Percentiles rank a stretch among this genome's conserved stretches.
Evolutionary conservation across 108 stramenopile genomes (phyloP).

Genomic region (Skeletonema potamos): DNA sequence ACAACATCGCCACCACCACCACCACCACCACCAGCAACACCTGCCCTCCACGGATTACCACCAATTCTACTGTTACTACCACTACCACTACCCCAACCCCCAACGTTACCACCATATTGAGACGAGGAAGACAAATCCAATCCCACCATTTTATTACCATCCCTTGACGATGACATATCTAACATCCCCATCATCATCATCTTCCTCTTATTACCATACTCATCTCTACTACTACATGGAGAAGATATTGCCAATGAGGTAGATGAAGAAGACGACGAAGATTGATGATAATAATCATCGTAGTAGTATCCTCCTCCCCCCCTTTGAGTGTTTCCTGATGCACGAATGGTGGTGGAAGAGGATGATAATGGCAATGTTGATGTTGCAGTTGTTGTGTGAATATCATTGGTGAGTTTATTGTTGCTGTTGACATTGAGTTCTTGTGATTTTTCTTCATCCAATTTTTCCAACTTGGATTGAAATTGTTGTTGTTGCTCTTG

Average conservation of each 20-base stretch:
- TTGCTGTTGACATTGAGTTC: not conserved
- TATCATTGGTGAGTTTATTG: too few species aligned
- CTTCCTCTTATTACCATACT: not conserved
- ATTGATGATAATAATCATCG: not conserved
- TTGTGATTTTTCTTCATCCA: not conserved
- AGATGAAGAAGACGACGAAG: not conserved
- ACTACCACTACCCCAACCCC: not conserved
- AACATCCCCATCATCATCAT: too few species aligned
- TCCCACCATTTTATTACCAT: slow-evolving; percentile 14
- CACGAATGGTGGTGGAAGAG: slow-evolving; percentile 27
- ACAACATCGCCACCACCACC: not conserved
- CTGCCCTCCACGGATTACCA: not conserved
- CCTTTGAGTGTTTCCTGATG: slow-evolving; percentile 20
- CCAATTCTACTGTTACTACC: not conserved
- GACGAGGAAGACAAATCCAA: slow-evolving; percentile 42
- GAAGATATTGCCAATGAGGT: not conserved
- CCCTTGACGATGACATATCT: not conserved
- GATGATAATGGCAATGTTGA: slow-evolving; percentile 8
- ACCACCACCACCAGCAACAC: not conserved
- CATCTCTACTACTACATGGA: not conserved
- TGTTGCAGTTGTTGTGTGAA: not conserved
- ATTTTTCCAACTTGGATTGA: not conserved
- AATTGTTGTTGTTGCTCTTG: not conserved
- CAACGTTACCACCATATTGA: slow-evolving; percentile 1
- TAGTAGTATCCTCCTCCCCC: not conserved